These are phyloP conservation scores for Tarenaya hassleriana DNA, from an alignment of 345 rosid species.

Conservation along the genomic window DNA sequence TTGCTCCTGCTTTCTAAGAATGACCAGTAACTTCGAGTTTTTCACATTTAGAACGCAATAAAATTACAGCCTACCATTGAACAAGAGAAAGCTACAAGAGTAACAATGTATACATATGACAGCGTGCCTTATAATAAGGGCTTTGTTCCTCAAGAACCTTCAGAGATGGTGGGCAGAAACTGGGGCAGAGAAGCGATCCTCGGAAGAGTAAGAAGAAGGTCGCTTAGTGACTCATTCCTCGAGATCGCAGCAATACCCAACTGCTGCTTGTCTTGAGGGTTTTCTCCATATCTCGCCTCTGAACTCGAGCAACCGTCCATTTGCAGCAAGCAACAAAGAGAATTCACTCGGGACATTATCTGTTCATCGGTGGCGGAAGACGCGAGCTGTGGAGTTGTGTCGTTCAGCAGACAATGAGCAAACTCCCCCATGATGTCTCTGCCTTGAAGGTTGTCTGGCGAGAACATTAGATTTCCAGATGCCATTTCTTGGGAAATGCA, in stretches of 20 bases:
- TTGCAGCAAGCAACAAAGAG: slow-evolving; percentile 55
- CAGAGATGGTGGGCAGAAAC: slow-evolving; percentile 37
- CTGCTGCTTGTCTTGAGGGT: slow-evolving; percentile 33
- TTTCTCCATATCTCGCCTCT: background rate
- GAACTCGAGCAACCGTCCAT: slow-evolving; percentile 26
- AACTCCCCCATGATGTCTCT: slow-evolving; percentile 38
- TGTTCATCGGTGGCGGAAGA: slow-evolving; percentile 42
- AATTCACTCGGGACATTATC: slow-evolving; percentile 50
- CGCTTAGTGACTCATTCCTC: slow-evolving; percentile 55
- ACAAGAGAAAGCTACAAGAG: too few species aligned
- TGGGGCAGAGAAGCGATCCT: slow-evolving; percentile 57
- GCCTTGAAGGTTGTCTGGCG: slow-evolving; percentile 29
- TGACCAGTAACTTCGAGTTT: too few species aligned
- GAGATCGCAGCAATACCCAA: slow-evolving; percentile 34
- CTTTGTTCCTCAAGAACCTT: slow-evolving; percentile 18
- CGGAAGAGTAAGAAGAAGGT: slow-evolving; percentile 60
- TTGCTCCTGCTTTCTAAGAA: too few species aligned
- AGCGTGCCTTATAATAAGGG: too few species aligned
- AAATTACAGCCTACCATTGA: too few species aligned
- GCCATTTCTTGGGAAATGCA: slow-evolving; percentile 41
- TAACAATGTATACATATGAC: too few species aligned
- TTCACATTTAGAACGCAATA: too few species aligned
- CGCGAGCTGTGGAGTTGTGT: slow-evolving; percentile 36
- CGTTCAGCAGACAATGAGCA: slow-evolving; percentile 44
- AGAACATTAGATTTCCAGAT: slow-evolving; percentile 23